phyloP scores from a whole-genome alignment of 495 filamentous ascomycete genomes.

The Eremomyces bilateralis region DNA sequence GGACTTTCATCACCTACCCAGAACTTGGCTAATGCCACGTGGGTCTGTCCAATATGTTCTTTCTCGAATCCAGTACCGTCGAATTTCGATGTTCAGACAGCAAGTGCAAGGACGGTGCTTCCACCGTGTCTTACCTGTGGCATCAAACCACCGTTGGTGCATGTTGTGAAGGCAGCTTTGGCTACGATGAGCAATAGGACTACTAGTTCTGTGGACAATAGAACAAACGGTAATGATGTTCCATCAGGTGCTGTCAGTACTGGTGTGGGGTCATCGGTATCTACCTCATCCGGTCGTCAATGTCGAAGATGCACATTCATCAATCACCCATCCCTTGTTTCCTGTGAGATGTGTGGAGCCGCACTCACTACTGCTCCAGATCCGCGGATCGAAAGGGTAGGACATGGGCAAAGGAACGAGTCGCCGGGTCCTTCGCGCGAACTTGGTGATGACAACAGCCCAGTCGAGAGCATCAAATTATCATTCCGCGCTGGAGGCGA shows the following conservation, averaged over 20 bases:
- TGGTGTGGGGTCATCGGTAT: too few species aligned
- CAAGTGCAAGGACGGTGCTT: conserved; percentile 50
- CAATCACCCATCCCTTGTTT: conserved; percentile 70
- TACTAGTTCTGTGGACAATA: too few species aligned
- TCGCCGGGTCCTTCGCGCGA: conserved; percentile 52
- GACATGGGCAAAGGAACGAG: conserved; percentile 36
- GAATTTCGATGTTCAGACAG: conserved; percentile 69
- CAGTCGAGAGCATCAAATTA: conserved; percentile 60
- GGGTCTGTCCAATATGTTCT: conserved; percentile 93
- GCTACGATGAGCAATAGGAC: conserved; percentile 21
- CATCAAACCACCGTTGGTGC: conserved; percentile 68
- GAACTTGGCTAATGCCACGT: conserved; percentile 49
- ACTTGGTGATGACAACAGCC: conserved; percentile 26
- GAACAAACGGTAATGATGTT: too few species aligned
- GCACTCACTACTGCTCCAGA: conserved; percentile 35
- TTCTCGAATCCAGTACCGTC: conserved; percentile 90
- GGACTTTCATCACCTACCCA: too few species aligned
- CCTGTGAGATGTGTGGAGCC: conserved; percentile 82
- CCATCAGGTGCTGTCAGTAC: too few species aligned
- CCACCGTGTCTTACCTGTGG: conserved; percentile 84
- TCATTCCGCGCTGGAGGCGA: conserved; percentile 82
- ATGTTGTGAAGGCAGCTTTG: conserved; percentile 68
- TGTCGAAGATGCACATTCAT: conserved; percentile 88
- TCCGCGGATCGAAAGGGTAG: conserved; percentile 21
- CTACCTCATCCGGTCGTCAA: too few species aligned